These are phyloP conservation scores for Annulohypoxylon nitens DNA, from an alignment of 495 filamentous ascomycete species.

Conservation along the genomic window DNA sequence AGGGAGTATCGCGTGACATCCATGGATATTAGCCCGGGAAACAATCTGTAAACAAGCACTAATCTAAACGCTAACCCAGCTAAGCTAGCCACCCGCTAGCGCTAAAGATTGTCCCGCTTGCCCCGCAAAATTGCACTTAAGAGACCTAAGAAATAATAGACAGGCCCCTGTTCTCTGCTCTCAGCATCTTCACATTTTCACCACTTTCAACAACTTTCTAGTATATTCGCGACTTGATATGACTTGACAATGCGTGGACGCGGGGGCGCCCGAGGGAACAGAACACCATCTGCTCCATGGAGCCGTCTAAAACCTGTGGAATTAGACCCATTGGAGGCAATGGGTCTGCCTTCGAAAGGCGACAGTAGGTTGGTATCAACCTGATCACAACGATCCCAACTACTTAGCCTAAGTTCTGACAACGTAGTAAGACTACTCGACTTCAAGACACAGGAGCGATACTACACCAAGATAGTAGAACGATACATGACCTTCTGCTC, in stretches of 20 bases:
- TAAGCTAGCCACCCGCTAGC: too few species aligned
- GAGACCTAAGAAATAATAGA: too few species aligned
- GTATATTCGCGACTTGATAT: slow-evolving; percentile 41
- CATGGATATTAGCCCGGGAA: too few species aligned
- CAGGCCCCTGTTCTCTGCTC: too few species aligned
- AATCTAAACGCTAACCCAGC: too few species aligned
- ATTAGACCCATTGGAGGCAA: slow-evolving; percentile 77
- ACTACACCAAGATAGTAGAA: slow-evolving; percentile 86
- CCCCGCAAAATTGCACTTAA: too few species aligned
- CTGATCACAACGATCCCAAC: neutral
- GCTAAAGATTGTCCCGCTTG: too few species aligned
- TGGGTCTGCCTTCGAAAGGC: slow-evolving; percentile 90
- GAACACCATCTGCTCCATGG: slow-evolving; percentile 68
- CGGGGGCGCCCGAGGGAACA: slow-evolving; percentile 55
- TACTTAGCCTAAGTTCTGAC: neutral
- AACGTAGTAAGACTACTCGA: slow-evolving; percentile 73
- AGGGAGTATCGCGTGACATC: too few species aligned
- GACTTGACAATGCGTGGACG: slow-evolving; percentile 55
- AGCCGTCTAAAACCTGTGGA: slow-evolving; percentile 79
- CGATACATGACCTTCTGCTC: slow-evolving; percentile 91
- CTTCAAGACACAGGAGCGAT: slow-evolving; percentile 79
- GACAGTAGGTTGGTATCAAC: slow-evolving; percentile 72
- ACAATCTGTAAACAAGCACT: too few species aligned
- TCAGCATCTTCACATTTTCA: neutral
- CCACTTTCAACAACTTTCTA: neutral